These are phyloP conservation scores for Chlamydomonas schloesseri DNA, from an alignment of 139 green algal genomes.

Conservation along the genomic window DNA sequence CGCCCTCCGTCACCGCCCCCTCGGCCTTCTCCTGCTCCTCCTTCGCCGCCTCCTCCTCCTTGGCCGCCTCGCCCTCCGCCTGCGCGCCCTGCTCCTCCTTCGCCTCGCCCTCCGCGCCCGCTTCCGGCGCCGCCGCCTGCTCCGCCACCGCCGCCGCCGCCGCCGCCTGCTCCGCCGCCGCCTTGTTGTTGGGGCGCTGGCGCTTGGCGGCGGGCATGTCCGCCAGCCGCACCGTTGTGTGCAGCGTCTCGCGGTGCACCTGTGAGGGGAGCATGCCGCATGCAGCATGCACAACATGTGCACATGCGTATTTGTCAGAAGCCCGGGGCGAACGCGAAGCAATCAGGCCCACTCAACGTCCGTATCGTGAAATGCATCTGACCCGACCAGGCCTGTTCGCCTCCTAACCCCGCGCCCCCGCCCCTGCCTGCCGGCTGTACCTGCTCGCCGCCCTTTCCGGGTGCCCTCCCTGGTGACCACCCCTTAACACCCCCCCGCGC, in stretches of 20 bases:
- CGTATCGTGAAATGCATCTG: too few species aligned
- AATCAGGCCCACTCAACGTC: too few species aligned
- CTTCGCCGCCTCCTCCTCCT: neutral
- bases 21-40: slow-evolving; percentile 4
- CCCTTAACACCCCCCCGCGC: too few species aligned
- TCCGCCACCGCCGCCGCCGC: neutral
- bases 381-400: too few species aligned
- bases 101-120: neutral
- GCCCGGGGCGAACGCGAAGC: too few species aligned
- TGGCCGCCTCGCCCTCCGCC: neutral
- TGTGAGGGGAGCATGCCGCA: neutral
- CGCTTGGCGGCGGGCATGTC: neutral
- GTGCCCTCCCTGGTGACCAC: too few species aligned
- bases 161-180: neutral
- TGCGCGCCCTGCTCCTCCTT: neutral
- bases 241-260: neutral
- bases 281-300: too few species aligned
- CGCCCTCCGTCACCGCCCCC: neutral
- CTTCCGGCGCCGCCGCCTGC: neutral
- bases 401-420: too few species aligned
- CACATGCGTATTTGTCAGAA: too few species aligned
- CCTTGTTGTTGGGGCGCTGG: neutral
- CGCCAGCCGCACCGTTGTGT: neutral
- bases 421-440: too few species aligned
- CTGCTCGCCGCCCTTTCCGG: too few species aligned